Evolutionary conservation across 2,329 filamentous ascomycete species (phyloP), one percentile per base, ranked within the genome.

Genomic region (Fusarium abutilonis): DNA sequence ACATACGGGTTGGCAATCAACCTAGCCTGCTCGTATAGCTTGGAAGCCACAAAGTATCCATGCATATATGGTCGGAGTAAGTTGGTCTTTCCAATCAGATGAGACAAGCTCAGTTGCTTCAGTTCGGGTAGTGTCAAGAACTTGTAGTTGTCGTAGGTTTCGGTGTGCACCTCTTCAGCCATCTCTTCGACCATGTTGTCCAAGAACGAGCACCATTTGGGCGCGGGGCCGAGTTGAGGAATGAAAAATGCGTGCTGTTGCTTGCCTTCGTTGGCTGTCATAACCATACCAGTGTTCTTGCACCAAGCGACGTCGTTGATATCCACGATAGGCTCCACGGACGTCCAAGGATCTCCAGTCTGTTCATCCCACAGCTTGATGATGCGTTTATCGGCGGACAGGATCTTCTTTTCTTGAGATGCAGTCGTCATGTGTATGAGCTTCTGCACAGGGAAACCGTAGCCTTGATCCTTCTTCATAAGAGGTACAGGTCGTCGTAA

Each of bases 101-200:
- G 94, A 49, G 91, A 89, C 72, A 99, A 77, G 74, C 92, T 96
- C 66, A 99, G 85, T 32, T 89, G 86, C 69, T 91, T 90, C 49
- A 99, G 83, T 75, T 99, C 93, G 39, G 91, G 87, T 60, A 92
- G 77, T 2, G 94, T 97, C 73, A 99, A 82, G 85, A 99, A 99
- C 78, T 98, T 99, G 86, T 94, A 98, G 78, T 99, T 98, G 78
- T 99, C 95, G 80, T 99, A 99, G 9, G 95, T 92, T 69, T 95
- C 89, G 28, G 89, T 89, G 57, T 82, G 83, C 28, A 83, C 81
- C 73, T 89, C 87, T 73, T 98, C 94, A 9, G 94, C 94, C 92
- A 99, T 97, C 77, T 99, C 96, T 79, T 99, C 95, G 9, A 98
- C 95, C 71, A 99, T 87, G 71, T 96, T 97, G 78, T 99, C 96